phyloP scores from a whole-genome alignment of 106 monocot species.

The Apostasia shenzhenica region DNA sequence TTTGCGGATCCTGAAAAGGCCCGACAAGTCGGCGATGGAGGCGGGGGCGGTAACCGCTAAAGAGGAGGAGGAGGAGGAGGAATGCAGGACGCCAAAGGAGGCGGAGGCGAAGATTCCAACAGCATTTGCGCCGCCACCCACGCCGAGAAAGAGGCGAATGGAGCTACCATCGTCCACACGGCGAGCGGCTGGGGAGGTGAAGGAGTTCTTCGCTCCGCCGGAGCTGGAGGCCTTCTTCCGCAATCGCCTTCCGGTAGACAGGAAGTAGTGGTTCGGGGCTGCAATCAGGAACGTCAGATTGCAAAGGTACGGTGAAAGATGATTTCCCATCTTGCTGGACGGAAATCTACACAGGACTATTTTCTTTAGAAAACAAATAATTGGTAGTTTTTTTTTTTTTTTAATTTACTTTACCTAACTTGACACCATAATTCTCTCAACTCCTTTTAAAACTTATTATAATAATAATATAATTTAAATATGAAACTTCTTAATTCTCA shows the following conservation, averaged over 20 bases:
- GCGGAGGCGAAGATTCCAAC: background rate
- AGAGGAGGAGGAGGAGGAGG: background rate
- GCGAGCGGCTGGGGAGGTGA: background rate
- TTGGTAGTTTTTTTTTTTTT: too few relatives aligned
- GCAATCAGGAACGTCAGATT: background rate
- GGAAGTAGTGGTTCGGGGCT: background rate
- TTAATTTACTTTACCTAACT: too few relatives aligned
- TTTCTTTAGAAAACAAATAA: too few relatives aligned
- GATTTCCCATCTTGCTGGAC: too few relatives aligned
- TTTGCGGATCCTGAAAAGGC: too few relatives aligned
- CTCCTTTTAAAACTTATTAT: too few relatives aligned
- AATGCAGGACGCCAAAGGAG: slow-evolving; percentile 2
- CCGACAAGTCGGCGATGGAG: background rate
- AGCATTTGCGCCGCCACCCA: background rate
- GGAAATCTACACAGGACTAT: too few relatives aligned
- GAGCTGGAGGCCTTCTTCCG: background rate
- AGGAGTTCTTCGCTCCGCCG: background rate
- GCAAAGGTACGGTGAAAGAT: background rate
- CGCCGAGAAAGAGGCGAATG: slow-evolving; percentile 1
- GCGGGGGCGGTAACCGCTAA: background rate
- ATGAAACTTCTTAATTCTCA: too few relatives aligned
- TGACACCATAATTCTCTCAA: too few relatives aligned
- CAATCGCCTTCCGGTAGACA: background rate
- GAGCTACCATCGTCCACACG: background rate
- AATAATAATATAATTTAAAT: too few relatives aligned